Evolutionary conservation across 2,329 filamentous ascomycete species (phyloP).

Genomic region (Ophiosphaerella korrae): DNA sequence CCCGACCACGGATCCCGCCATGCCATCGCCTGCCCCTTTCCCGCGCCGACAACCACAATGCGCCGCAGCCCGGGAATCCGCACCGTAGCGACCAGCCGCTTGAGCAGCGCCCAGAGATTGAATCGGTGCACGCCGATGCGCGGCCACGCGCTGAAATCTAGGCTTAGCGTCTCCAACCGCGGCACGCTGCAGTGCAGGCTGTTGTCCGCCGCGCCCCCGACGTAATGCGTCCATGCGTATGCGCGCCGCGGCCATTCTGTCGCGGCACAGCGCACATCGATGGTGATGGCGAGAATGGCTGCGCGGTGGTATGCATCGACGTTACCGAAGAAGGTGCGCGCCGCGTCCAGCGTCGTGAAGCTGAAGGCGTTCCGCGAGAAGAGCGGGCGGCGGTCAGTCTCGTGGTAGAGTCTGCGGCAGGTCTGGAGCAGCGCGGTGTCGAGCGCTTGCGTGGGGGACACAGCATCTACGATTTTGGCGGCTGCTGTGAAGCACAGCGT

Average conservation of each 20-base stretch:
- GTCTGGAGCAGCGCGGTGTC: conserved; percentile 42
- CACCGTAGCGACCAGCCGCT: conserved; percentile 33
- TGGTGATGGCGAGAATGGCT: conserved; percentile 41
- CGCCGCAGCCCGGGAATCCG: conserved; percentile 31
- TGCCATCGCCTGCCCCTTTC: conserved; percentile 38
- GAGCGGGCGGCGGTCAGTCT: conserved; percentile 36
- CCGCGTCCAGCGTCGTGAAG: conserved; percentile 41
- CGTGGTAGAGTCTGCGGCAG: conserved; percentile 43
- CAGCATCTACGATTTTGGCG: conserved; percentile 32
- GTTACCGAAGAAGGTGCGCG: conserved; percentile 35
- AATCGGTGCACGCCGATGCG: conserved; percentile 32
- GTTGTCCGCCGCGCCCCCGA: conserved; percentile 20
- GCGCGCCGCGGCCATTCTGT: conserved; percentile 27
- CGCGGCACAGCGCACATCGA: conserved; percentile 42
- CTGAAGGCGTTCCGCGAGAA: conserved; percentile 44
- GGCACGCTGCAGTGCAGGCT: conserved; percentile 35
- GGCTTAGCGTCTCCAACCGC: conserved; percentile 37
- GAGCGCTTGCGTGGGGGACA: conserved; percentile 4
- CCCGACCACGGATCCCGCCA: conserved; percentile 43
- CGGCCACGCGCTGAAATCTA: conserved; percentile 46
- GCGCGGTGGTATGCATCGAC: conserved; percentile 25
- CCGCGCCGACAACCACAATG: conserved; percentile 40
- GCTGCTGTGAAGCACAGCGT: conserved; percentile 31
- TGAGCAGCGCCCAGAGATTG: conserved; percentile 41
- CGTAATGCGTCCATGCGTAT: conserved; percentile 45